Conservation (phyloP, 306 rosid species). For the Vigna unguiculata region DNA sequence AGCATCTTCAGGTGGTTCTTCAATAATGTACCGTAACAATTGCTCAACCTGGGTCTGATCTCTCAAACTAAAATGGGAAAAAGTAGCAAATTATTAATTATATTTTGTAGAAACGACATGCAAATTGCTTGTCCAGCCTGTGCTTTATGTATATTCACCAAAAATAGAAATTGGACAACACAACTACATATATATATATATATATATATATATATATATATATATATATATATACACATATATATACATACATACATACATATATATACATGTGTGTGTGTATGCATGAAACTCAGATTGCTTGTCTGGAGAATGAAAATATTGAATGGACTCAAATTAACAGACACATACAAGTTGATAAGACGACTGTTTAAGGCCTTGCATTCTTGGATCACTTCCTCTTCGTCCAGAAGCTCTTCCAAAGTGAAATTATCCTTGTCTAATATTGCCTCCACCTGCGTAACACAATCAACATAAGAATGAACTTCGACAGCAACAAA, state of each 20-base stretch:
- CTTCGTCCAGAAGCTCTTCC: slow-evolving; percentile 98
- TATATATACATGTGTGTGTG: background rate
- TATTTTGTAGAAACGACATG: slow-evolving; percentile 36
- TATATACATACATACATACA: no score
- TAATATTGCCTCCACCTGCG: slow-evolving; percentile 88
- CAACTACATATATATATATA: background rate
- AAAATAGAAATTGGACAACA: slow-evolving; percentile 27
- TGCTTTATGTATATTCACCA: background rate
- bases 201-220: no score
- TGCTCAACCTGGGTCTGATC: slow-evolving; percentile 97
- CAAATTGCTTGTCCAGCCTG: slow-evolving; percentile 11
- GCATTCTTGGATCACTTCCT: slow-evolving; percentile 99
- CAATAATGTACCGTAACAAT: slow-evolving; percentile 76
- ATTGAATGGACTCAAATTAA: slow-evolving; percentile 13
- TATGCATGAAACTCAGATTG: slow-evolving; percentile 1
- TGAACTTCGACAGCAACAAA: slow-evolving; percentile 13
- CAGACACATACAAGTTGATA: slow-evolving; percentile 77
- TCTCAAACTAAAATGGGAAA: slow-evolving; percentile 68
- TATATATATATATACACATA: no score
- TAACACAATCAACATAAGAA: slow-evolving; percentile 27
- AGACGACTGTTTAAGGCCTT: slow-evolving; percentile 97
- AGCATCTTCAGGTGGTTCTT: slow-evolving; percentile 92
- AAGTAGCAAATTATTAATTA: slow-evolving; percentile 35
- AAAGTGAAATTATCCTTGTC: slow-evolving; percentile 93
- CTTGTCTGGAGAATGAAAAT: background rate